A percentile compares a stretch with the other conserved stretches of the same genome.
These are phyloP conservation scores for Fusarium multiceps DNA, from an alignment of 2,329 filamentous ascomycete genomes.

Conservation along the genomic window DNA sequence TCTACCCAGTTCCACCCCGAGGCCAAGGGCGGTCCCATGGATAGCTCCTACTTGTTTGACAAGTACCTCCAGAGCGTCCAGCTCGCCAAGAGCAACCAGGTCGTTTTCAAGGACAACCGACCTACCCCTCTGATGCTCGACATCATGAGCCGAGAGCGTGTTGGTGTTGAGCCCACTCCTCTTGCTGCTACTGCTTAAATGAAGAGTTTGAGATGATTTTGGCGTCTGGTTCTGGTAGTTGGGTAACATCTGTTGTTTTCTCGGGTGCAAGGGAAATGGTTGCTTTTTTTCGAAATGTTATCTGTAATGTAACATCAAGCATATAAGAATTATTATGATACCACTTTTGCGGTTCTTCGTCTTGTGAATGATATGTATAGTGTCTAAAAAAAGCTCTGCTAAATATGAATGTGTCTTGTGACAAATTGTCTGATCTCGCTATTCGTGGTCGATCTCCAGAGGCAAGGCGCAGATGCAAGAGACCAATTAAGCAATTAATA, in stretches of 20 bases:
- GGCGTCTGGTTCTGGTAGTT: conserved; percentile 34
- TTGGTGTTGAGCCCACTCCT: conserved; percentile 79
- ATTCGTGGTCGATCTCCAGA: neutral
- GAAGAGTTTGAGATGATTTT: conserved; percentile 25
- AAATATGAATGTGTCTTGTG: too few relatives aligned
- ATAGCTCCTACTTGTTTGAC: conserved; percentile 96
- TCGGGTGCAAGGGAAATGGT: conserved; percentile 19
- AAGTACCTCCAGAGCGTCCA: conserved; percentile 92
- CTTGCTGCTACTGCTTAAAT: conserved; percentile 62
- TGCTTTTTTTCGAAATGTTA: conserved; percentile 8
- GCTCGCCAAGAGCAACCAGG: conserved; percentile 87
- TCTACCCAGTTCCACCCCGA: conserved; percentile 99
- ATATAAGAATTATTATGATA: conserved; percentile 2
- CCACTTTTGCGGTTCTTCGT: neutral
- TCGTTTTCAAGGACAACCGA: conserved; percentile 84
- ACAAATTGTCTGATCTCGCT: neutral
- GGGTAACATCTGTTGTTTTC: conserved; percentile 25
- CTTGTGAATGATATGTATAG: neutral
- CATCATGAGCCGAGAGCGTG: conserved; percentile 91
- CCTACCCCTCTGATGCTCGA: conserved; percentile 90
- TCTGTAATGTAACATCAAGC: conserved; percentile 7
- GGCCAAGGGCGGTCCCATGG: conserved; percentile 95
- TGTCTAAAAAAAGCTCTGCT: neutral
- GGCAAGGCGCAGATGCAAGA: neutral
- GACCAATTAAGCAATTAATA: neutral